Percentiles rank a stretch among this genome's conserved stretches.
Conservation (phyloP, 2,329 filamentous ascomycete species). For the Dothistroma pini region DNA sequence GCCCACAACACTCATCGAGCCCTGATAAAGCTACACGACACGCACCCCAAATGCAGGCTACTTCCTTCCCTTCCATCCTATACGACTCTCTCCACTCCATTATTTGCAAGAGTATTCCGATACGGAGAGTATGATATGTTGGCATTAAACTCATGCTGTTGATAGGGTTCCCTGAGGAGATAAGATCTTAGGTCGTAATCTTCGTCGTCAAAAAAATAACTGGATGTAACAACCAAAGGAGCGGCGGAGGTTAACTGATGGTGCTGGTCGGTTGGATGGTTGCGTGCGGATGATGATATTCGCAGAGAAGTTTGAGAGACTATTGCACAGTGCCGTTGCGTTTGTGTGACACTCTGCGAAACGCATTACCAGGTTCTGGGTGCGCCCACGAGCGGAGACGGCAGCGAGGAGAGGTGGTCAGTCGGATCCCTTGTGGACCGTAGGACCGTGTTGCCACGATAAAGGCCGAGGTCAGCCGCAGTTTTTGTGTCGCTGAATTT, state of each 20-base stretch:
- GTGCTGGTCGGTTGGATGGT: background rate
- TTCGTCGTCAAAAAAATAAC: slow-evolving; percentile 23
- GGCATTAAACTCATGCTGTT: slow-evolving; percentile 26
- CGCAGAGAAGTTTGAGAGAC: slow-evolving; percentile 13
- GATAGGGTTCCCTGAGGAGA: slow-evolving; percentile 36
- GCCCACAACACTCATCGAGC: slow-evolving; percentile 15
- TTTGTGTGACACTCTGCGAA: slow-evolving; percentile 22
- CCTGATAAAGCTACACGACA: background rate
- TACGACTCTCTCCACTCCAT: slow-evolving; percentile 9
- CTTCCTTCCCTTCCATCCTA: background rate
- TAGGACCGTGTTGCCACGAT: slow-evolving; percentile 46
- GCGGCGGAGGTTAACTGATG: slow-evolving; percentile 14
- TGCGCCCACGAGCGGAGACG: slow-evolving; percentile 19
- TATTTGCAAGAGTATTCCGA: slow-evolving; percentile 24
- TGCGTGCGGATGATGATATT: slow-evolving; percentile 13
- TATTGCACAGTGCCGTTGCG: slow-evolving; percentile 25
- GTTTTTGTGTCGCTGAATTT: slow-evolving; percentile 29
- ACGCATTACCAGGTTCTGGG: slow-evolving; percentile 18
- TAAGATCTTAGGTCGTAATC: slow-evolving; percentile 36
- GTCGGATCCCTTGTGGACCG: slow-evolving; percentile 33
- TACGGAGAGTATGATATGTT: slow-evolving; percentile 23
- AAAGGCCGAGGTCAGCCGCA: slow-evolving; percentile 39
- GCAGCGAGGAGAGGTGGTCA: slow-evolving; percentile 13
- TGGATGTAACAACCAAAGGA: slow-evolving; percentile 12
- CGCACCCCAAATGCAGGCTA: slow-evolving; percentile 10